A percentile compares a stretch with the other conserved stretches of the same genome.
These are phyloP conservation scores for Colletotrichum cordylinicola DNA, from an alignment of 2,329 filamentous ascomycete species.

Conservation along the genomic window DNA sequence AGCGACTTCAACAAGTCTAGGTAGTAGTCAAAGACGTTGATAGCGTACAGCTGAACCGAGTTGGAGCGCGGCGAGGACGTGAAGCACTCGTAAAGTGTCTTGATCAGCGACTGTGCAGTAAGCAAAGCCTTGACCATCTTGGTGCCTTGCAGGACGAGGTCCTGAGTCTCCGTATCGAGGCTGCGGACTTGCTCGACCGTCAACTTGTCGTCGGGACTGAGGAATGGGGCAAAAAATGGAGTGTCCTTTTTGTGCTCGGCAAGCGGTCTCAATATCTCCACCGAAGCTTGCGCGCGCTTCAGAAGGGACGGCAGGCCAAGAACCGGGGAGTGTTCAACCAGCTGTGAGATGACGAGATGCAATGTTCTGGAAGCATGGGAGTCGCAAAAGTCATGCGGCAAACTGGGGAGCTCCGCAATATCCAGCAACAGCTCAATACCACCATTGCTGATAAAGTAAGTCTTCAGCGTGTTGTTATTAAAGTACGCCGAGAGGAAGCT, in stretches of 20 bases:
- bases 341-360: conserved; percentile 74
- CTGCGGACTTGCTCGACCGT: conserved; percentile 37
- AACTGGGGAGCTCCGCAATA: conserved; percentile 80
- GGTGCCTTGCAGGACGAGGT: conserved; percentile 70
- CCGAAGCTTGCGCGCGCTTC: conserved; percentile 71
- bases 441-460: conserved; percentile 76
- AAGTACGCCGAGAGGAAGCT: conserved; percentile 81
- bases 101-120: conserved; percentile 77
- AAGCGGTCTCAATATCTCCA: conserved; percentile 73
- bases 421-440: conserved; percentile 87
- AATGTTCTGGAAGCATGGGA: conserved; percentile 72
- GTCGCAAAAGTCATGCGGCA: conserved; percentile 76
- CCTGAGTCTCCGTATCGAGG: conserved; percentile 39
- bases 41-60: conserved; percentile 70
- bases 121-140: conserved; percentile 79
- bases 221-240: conserved; percentile 75
- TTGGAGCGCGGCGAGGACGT: conserved; percentile 71
- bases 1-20: conserved; percentile 74
- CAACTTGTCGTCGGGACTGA: conserved; percentile 50
- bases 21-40: conserved; percentile 89
- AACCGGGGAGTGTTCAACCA: conserved; percentile 82
- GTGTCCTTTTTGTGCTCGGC: conserved; percentile 54
- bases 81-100: conserved; percentile 77
- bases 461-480: conserved; percentile 74
- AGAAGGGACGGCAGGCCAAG: conserved; percentile 83